These are phyloP conservation scores for Iris pallida DNA, from an alignment of 116 monocot species.

Conservation along the genomic window DNA sequence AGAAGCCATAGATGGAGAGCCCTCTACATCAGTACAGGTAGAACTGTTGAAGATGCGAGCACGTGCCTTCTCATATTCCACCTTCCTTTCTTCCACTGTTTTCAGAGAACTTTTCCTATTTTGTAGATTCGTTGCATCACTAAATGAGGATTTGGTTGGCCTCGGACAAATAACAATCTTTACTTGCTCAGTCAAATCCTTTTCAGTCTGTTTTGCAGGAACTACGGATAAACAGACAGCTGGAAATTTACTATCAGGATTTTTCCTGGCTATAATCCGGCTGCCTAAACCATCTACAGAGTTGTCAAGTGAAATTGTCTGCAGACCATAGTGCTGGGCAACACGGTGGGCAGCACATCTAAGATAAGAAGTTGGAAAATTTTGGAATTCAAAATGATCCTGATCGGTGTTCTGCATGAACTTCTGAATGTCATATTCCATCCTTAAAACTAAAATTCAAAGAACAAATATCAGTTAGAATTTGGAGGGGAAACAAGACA, in stretches of 20 bases:
- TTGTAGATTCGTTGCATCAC: not conserved
- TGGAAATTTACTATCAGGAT: conserved; percentile 27
- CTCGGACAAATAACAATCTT: conserved; percentile 30
- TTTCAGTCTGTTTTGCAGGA: conserved; percentile 22
- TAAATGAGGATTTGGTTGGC: conserved; percentile 1
- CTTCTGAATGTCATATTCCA: conserved; percentile 42
- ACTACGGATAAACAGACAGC: conserved; percentile 24
- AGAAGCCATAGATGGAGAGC: not conserved
- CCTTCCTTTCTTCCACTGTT: conserved; percentile 26
- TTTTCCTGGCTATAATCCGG: conserved; percentile 62
- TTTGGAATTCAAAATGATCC: conserved; percentile 33
- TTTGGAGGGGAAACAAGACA: too few species aligned
- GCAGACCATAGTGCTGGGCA: conserved; percentile 78
- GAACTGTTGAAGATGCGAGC: conserved; percentile 29
- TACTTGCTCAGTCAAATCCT: conserved; percentile 12
- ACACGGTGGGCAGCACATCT: conserved; percentile 27
- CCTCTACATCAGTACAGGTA: conserved; percentile 2
- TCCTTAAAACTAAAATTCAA: conserved; percentile 30
- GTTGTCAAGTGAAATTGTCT: conserved; percentile 51
- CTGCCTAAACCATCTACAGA: conserved; percentile 36
- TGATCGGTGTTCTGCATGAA: conserved; percentile 29
- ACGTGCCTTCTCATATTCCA: conserved; percentile 36
- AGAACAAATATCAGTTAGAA: not conserved
- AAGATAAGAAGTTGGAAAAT: conserved; percentile 30
- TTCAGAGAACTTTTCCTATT: not conserved